phyloP scores from a whole-genome alignment of 2,329 filamentous ascomycete genomes.

The Metarhizium humberi region DNA sequence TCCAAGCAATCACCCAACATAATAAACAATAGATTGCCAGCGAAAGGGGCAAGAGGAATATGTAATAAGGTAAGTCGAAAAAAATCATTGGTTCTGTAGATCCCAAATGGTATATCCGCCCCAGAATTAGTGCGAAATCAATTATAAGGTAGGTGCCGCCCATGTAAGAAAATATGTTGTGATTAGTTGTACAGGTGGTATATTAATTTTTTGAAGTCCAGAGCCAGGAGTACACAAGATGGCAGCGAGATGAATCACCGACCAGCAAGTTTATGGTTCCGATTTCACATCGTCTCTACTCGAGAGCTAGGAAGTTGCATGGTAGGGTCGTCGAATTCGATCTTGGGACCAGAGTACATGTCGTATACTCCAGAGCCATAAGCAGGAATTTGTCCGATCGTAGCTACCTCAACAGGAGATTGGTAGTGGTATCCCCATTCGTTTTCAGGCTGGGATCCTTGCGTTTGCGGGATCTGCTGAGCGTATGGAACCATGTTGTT shows the following conservation, averaged over 20 bases:
- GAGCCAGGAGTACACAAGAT: background rate
- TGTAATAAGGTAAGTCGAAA: background rate
- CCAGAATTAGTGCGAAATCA: slow-evolving; percentile 1
- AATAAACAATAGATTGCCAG: background rate
- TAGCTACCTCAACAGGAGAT: slow-evolving; percentile 45
- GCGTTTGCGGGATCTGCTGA: slow-evolving; percentile 30
- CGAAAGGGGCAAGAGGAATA: background rate
- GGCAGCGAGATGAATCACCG: background rate
- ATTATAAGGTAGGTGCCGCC: slow-evolving; percentile 4
- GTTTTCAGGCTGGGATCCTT: slow-evolving; percentile 30
- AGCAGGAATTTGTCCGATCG: slow-evolving; percentile 41
- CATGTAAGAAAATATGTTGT: background rate
- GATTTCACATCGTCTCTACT: slow-evolving; percentile 38
- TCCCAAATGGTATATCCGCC: slow-evolving; percentile 22
- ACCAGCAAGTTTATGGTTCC: background rate
- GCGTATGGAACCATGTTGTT: slow-evolving; percentile 33
- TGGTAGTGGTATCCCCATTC: slow-evolving; percentile 52
- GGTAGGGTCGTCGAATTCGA: slow-evolving; percentile 47
- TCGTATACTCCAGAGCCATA: slow-evolving; percentile 43
- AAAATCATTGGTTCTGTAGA: slow-evolving; percentile 16
- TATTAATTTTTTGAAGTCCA: background rate
- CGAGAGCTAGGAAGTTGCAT: slow-evolving; percentile 52
- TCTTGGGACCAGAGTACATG: slow-evolving; percentile 41
- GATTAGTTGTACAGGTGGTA: slow-evolving; percentile 2
- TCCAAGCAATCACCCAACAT: background rate